phyloP scores from a whole-genome alignment of 2,329 filamentous ascomycete genomes.

The Gaeumannomyces tritici region DNA sequence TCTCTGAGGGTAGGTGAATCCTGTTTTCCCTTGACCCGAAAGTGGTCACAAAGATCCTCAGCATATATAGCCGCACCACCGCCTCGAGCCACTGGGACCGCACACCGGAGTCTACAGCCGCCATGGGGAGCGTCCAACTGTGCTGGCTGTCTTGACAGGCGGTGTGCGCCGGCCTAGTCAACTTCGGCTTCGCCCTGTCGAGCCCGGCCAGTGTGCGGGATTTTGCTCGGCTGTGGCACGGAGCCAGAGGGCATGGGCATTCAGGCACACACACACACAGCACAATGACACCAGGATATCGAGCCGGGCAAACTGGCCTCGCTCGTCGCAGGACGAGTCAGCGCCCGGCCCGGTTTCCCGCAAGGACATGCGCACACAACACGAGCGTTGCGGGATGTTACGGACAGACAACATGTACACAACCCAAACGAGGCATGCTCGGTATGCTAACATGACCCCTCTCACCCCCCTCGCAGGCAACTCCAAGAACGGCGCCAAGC shows the following conservation, averaged over 20 bases:
- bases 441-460: background rate
- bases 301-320: background rate
- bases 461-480: slow-evolving; percentile 52
- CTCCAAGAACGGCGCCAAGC: slow-evolving; percentile 89
- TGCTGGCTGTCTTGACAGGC: no score
- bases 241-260: background rate
- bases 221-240: background rate
- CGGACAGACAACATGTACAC: background rate
- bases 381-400: background rate
- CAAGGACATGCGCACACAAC: background rate
- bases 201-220: background rate
- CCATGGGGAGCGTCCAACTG: background rate
- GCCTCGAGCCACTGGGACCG: background rate
- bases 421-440: background rate
- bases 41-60: background rate
- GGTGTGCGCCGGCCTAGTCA: background rate
- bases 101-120: background rate
- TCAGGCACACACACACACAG: background rate
- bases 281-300: background rate
- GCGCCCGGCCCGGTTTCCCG: no score
- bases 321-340: background rate
- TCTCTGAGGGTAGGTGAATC: slow-evolving; percentile 30
- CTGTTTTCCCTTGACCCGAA: background rate
- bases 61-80: background rate
- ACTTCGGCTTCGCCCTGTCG: background rate